Evolutionary conservation across 345 rosid genomes (phyloP).

Genomic region (Salix purpurea): DNA sequence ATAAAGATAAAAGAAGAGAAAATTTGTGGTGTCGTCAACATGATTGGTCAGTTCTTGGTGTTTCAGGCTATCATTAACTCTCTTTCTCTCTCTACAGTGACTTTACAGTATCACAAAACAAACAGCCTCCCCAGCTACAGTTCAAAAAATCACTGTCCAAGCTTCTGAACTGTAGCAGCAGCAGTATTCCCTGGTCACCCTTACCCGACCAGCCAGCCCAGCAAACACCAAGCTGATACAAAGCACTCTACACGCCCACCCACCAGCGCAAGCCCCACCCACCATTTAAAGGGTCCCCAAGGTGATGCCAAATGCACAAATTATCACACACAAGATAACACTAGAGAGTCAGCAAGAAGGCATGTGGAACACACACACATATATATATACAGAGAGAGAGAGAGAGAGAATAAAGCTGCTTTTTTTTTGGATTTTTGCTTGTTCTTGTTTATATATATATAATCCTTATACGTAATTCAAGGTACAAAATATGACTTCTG

Average conservation of each 20-base stretch:
- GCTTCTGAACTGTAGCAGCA: constrained; percentile 13
- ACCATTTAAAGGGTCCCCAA: background rate
- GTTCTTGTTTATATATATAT: constrained; percentile 7
- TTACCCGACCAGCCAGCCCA: background rate
- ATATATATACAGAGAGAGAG: too few species aligned
- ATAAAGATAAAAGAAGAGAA: too few species aligned
- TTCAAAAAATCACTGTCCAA: constrained; percentile 11
- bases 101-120: background rate
- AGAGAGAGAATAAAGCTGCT: constrained; percentile 24
- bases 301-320: constrained; percentile 1
- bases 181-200: background rate
- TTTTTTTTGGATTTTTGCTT: constrained; percentile 14
- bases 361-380: background rate
- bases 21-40: background rate
- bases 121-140: constrained; percentile 13
- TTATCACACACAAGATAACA: constrained; percentile 8
- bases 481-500: constrained; percentile 15
- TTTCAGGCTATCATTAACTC: background rate
- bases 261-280: background rate
- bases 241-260: background rate
- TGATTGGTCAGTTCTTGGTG: background rate
- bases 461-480: constrained; percentile 14
- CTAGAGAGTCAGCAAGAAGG: background rate
- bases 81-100: background rate
- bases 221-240: background rate